Percentiles rank a stretch among this genome's conserved stretches.
Evolutionary conservation across 2,329 filamentous ascomycete genomes (phyloP).

Genomic region (Cadophora malorum): DNA sequence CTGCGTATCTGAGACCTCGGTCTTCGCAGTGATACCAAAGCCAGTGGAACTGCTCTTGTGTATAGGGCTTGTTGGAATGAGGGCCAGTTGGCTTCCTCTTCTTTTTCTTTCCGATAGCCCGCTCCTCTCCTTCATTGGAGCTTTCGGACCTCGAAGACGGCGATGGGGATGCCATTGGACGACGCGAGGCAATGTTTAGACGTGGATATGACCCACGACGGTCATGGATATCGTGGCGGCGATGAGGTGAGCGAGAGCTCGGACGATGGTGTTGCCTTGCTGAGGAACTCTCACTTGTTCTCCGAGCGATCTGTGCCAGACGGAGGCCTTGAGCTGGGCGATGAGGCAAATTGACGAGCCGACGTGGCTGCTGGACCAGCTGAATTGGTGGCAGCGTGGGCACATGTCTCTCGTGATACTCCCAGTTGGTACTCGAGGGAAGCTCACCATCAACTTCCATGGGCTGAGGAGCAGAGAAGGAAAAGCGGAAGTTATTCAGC

Average conservation of each 20-base stretch:
- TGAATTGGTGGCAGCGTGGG: conserved; percentile 1
- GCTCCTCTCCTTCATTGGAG: not conserved
- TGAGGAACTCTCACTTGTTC: not conserved
- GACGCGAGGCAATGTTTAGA: not conserved
- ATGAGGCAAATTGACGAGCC: not conserved
- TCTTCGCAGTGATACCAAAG: conserved; percentile 23
- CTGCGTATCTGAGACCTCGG: not conserved
- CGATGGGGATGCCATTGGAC: not conserved
- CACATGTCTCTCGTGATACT: not conserved
- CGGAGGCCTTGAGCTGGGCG: not conserved
- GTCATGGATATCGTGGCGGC: not conserved
- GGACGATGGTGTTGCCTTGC: not conserved
- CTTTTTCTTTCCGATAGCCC: not conserved
- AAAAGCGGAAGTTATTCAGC: not conserved
- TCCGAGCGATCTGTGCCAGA: not conserved
- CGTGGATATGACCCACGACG: not conserved
- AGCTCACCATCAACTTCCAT: conserved; percentile 5
- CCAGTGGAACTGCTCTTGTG: conserved; percentile 23
- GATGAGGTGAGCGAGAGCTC: not conserved
- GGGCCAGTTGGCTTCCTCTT: conserved; percentile 6
- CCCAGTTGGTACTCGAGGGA: not conserved
- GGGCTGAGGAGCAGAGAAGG: not conserved
- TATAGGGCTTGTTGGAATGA: conserved; percentile 22
- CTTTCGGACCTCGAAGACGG: not conserved
- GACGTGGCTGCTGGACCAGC: not conserved